These are phyloP conservation scores for Ogataea methylovora DNA, from an alignment of 805 yeast species.

Conservation along the genomic window DNA sequence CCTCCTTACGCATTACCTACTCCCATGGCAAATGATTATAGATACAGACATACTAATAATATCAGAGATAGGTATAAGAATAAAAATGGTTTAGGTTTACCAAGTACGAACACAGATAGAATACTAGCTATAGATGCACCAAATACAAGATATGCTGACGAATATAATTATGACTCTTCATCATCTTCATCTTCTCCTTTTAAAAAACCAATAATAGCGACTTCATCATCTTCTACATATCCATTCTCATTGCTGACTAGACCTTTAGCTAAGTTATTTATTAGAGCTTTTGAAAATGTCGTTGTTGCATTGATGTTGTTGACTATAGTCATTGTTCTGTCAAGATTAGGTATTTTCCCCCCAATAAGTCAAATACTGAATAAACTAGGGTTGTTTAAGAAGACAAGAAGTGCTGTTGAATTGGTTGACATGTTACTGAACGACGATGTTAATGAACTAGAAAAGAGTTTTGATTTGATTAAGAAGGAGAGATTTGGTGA, in stretches of 20 bases:
- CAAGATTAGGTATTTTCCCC: conserved; percentile 29
- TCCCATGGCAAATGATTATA: conserved; percentile 7
- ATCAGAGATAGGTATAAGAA: background rate
- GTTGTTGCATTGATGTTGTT: conserved; percentile 33
- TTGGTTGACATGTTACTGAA: conserved; percentile 23
- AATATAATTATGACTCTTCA: conserved; percentile 3
- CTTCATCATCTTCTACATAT: background rate
- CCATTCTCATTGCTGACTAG: background rate
- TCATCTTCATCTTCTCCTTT: conserved; percentile 10
- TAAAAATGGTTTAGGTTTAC: background rate
- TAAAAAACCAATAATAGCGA: conserved; percentile 3
- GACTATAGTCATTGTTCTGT: conserved; percentile 27
- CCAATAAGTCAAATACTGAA: conserved; percentile 23
- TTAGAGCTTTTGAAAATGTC: conserved; percentile 39
- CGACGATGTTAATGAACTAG: conserved; percentile 18
- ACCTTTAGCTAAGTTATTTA: conserved; percentile 15
- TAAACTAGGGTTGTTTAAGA: conserved; percentile 23
- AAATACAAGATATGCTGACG: too few relatives aligned
- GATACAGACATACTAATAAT: conserved; percentile 5
- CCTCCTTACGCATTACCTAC: conserved; percentile 19
- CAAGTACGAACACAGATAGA: conserved; percentile 7
- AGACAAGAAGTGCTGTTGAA: conserved; percentile 27
- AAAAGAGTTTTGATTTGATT: conserved; percentile 16
- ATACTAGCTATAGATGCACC: conserved; percentile 14
- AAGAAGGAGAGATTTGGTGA: conserved; percentile 16